phyloP scores from a whole-genome alignment of 2,329 filamentous ascomycete species.

The Aspergillus cejpii region DNA sequence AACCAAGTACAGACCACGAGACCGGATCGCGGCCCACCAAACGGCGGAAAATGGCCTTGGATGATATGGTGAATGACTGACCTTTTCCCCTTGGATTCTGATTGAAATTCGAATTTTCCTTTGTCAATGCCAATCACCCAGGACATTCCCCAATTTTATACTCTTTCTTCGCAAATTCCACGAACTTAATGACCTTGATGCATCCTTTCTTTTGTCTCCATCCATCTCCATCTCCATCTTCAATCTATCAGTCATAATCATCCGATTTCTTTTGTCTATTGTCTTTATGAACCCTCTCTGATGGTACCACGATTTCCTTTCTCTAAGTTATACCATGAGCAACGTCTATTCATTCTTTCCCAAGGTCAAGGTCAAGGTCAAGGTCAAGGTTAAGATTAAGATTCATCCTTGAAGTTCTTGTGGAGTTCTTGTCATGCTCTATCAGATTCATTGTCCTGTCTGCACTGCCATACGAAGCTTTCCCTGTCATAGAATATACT shows the following conservation, averaged over 20 bases:
- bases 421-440: background rate
- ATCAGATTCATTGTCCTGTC: too few species aligned
- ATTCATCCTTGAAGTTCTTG: conserved; percentile 1
- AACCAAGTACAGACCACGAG: conserved; percentile 16
- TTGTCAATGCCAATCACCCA: background rate
- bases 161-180: conserved; percentile 20
- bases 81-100: background rate
- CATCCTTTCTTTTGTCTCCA: conserved; percentile 16
- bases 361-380: background rate
- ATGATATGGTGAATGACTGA: conserved; percentile 38
- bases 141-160: conserved; percentile 2
- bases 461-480: too few species aligned
- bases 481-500: background rate
- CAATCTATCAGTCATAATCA: too few species aligned
- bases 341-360: background rate
- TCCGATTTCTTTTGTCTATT: conserved; percentile 1
- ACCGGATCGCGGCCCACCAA: conserved; percentile 26
- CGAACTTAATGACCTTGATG: conserved; percentile 19
- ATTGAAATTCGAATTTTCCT: background rate
- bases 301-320: too few species aligned
- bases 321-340: background rate
- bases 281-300: too few species aligned
- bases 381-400: background rate
- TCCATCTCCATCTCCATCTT: background rate
- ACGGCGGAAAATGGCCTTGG: conserved; percentile 36